Percentiles rank a stretch among this genome's conserved stretches.
phyloP scores from a whole-genome alignment of 2,329 filamentous ascomycete genomes.

The Sarocladium strictum region DNA sequence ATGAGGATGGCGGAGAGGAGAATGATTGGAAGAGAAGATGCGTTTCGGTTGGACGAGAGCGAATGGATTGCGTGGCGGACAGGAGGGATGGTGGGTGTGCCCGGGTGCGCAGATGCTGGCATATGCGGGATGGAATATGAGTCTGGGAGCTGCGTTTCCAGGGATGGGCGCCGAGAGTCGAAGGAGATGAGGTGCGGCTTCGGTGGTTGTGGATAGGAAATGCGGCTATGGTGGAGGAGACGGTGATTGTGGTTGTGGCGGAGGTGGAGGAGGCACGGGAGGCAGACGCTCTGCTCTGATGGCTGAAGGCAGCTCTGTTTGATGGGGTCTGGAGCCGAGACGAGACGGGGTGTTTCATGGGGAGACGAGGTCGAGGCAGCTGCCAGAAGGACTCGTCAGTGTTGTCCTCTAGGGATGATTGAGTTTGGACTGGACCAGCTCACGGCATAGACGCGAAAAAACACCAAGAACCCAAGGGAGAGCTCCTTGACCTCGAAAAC shows the following conservation, averaged over 20 bases:
- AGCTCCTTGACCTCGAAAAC: background rate
- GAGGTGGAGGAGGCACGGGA: background rate
- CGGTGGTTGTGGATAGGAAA: background rate
- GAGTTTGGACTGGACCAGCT: too few relatives aligned
- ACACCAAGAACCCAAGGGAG: background rate
- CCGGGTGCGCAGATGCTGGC: background rate
- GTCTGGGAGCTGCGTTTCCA: background rate
- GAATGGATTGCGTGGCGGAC: constrained; percentile 4
- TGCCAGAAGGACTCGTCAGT: too few relatives aligned
- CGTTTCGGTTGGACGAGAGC: constrained; percentile 5
- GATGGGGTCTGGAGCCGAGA: background rate
- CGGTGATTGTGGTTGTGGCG: background rate
- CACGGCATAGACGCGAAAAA: too few relatives aligned
- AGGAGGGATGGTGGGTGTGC: background rate
- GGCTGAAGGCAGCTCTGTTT: background rate
- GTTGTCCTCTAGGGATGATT: too few relatives aligned
- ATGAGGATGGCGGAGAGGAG: background rate
- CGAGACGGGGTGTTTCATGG: background rate
- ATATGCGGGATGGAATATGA: background rate
- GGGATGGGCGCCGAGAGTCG: background rate
- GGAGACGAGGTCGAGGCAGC: background rate
- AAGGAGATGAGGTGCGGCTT: background rate
- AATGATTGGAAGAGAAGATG: constrained; percentile 5
- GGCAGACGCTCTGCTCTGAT: constrained; percentile 1
- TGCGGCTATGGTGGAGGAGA: background rate